Evolutionary conservation across 2,329 filamentous ascomycete genomes (phyloP), one percentile per base, ranked within the genome.

Genomic region (Fusarium tjaetaba): DNA sequence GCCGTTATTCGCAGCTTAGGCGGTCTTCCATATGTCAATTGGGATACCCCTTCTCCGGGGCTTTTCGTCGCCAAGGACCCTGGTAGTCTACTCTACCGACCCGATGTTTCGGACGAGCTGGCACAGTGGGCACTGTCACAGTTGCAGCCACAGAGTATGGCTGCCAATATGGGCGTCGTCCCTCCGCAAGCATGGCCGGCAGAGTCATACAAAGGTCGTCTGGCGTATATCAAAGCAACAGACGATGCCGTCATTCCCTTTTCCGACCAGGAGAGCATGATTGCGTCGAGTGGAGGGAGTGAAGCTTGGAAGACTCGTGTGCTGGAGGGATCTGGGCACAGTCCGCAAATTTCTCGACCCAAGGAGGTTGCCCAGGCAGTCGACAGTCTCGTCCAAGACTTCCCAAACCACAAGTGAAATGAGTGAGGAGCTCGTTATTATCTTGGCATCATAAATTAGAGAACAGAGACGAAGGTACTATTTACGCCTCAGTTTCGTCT

Each of bases 401-500:
- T 36, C 3, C 34, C 34, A 18, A 36, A 4, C 15, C 34, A 36
- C 34, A 36, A 36, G 34, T 36, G 15, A 36, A 36, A 2, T 2
- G 9, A 9, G 15, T 36, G 15, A 1, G 4, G 34, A 36, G 15
- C 34, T 38, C 0, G 9, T 6, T 11, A 20, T 38, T 4, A 20
- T 38, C 36, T 20, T 3, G 2, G 36, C 36, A 38, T 20, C 10
- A 3, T 1, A 38, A 9, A 4, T 16, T 9, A 18, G 2, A 43
- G 7, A 26, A 30, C 18, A 2, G 1, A 16, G 3, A 5, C 7
- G 5, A 10, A 32, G 3, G 11, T 32, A 7, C 3, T 13, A 10
- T 32, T 1, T 5, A 16, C 3, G 2, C 9, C 3, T 30, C 0
- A 11, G 4, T 0, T 46, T 28, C 9, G 4, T 11, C 4, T 7